Conservation (phyloP, 129 eudicot species). For the Flaveria sonorensis region DNA sequence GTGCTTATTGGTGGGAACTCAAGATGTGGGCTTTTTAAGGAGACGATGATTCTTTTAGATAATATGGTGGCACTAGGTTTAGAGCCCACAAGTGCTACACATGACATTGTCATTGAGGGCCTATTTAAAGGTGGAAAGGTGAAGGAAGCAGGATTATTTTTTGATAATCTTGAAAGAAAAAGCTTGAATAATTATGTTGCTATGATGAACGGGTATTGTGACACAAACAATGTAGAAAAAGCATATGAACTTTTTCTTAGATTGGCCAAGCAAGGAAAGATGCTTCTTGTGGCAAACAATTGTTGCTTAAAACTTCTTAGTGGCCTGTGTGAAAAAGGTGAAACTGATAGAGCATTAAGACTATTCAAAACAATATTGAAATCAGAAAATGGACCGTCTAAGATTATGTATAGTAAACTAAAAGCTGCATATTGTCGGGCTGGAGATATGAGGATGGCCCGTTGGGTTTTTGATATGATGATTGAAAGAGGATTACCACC, state of each 20-base stretch:
- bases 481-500: constrained; percentile 49
- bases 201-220: constrained; percentile 69
- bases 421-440: constrained; percentile 56
- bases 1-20: constrained; percentile 62
- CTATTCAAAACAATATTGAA: constrained; percentile 44
- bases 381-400: constrained; percentile 48
- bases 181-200: constrained; percentile 53
- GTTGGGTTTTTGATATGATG: constrained; percentile 57
- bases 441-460: constrained; percentile 61
- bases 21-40: constrained; percentile 44
- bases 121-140: constrained; percentile 59
- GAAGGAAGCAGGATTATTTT: constrained; percentile 58
- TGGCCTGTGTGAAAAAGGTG: constrained; percentile 52
- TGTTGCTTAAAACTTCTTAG: constrained; percentile 50
- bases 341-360: constrained; percentile 42
- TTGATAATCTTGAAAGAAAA: constrained; percentile 52
- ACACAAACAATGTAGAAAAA: constrained; percentile 36
- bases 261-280: constrained; percentile 48
- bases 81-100: constrained; percentile 43
- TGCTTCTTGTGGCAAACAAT: constrained; percentile 30
- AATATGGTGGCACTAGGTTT: constrained; percentile 53
- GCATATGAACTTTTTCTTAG: constrained; percentile 53
- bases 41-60: constrained; percentile 36
- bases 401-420: constrained; percentile 46
- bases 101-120: constrained; percentile 58